phyloP scores from a whole-genome alignment of 2,329 filamentous ascomycete species.

The Westerdykella aurantiaca region DNA sequence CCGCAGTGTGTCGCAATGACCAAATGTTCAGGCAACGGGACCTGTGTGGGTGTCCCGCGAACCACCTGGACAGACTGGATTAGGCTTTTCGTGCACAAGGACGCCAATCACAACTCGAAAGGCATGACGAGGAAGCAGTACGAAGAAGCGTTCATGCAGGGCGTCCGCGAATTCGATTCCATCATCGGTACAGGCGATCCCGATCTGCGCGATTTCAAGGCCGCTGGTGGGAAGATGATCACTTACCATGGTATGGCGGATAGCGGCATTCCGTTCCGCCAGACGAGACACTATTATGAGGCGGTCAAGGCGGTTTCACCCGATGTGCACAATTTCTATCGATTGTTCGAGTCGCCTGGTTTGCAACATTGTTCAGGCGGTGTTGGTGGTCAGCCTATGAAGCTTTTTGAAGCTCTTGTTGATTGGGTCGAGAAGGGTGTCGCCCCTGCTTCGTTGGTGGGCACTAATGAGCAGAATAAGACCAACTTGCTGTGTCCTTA shows the following conservation, averaged over 20 bases:
- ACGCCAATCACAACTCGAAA: slow-evolving; percentile 4
- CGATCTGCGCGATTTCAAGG: slow-evolving; percentile 15
- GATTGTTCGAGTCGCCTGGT: slow-evolving; percentile 19
- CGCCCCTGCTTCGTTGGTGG: too few relatives aligned
- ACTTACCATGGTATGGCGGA: slow-evolving; percentile 18
- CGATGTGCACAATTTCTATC: slow-evolving; percentile 17
- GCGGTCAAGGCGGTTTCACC: slow-evolving; percentile 6
- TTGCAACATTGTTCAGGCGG: slow-evolving; percentile 18
- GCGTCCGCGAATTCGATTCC: slow-evolving; percentile 12
- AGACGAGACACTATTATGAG: slow-evolving; percentile 12
- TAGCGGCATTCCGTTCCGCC: slow-evolving; percentile 9
- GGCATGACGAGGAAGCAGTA: slow-evolving; percentile 2
- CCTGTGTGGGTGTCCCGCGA: too few relatives aligned
- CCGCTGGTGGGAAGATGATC: slow-evolving; percentile 19
- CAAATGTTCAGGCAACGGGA: too few relatives aligned
- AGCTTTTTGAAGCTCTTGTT: slow-evolving; percentile 27
- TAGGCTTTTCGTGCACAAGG: slow-evolving; percentile 9
- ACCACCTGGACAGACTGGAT: too few relatives aligned
- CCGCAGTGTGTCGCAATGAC: too few relatives aligned
- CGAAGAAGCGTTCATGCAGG: slow-evolving; percentile 3
- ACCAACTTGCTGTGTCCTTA: too few relatives aligned
- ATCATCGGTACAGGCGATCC: slow-evolving; percentile 12
- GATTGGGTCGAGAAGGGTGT: slow-evolving; percentile 27
- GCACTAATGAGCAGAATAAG: too few relatives aligned
- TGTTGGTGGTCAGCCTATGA: slow-evolving; percentile 17